These are phyloP conservation scores for Adiantum capillusveneris DNA, from an alignment of 75 land plant species.

Conservation along the genomic window DNA sequence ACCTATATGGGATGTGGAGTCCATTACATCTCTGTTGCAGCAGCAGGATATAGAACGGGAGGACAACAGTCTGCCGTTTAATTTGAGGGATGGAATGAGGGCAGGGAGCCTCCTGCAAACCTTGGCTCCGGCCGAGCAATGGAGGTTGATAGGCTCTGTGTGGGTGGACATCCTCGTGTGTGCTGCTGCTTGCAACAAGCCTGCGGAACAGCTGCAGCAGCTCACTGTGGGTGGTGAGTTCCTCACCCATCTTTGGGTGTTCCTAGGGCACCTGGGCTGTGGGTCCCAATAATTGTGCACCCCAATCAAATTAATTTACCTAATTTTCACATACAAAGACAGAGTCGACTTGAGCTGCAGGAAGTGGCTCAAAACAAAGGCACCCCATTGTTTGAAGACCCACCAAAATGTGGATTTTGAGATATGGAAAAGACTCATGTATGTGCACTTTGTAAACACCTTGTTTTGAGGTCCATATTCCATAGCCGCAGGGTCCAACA, in stretches of 20 bases:
- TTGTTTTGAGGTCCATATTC: no score
- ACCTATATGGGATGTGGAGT: not conserved
- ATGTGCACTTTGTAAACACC: no score
- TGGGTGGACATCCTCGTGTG: conserved; percentile 5
- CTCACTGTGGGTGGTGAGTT: conserved; percentile 9
- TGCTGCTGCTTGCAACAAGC: not conserved
- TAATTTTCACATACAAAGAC: no score
- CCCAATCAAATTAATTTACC: no score
- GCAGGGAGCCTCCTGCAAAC: not conserved
- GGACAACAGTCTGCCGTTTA: not conserved
- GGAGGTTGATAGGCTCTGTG: not conserved
- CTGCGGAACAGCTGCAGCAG: not conserved
- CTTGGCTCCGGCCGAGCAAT: not conserved
- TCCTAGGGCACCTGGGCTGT: conserved; percentile 5
- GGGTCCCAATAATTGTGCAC: not conserved
- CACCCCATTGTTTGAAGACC: no score
- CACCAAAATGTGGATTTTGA: no score
- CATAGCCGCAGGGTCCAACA: no score
- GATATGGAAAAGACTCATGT: no score
- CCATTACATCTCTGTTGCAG: not conserved
- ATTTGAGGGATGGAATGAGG: not conserved
- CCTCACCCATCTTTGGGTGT: conserved; percentile 3
- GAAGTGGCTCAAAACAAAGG: no score
- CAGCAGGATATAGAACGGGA: not conserved
- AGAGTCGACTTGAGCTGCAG: no score